phyloP scores from a whole-genome alignment of 345 rosid species.

The Murraya paniculata region DNA sequence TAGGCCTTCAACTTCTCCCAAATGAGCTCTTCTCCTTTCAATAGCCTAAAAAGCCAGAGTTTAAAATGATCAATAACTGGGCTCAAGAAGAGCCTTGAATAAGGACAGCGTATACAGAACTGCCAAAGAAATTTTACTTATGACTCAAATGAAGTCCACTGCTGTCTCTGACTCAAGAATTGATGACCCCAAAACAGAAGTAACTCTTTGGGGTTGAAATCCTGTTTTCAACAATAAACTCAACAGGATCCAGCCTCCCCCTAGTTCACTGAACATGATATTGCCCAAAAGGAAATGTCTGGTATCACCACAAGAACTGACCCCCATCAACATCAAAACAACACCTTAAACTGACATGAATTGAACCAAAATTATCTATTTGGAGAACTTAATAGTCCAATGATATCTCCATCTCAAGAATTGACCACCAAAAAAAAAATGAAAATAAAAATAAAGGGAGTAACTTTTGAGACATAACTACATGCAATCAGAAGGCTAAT shows the following conservation, averaged over 20 bases:
- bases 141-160: neutral
- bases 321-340: neutral
- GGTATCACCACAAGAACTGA: neutral
- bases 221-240: neutral
- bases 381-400: neutral
- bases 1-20: slow-evolving; percentile 48
- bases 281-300: too few relatives aligned
- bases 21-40: slow-evolving; percentile 66
- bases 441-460: too few relatives aligned
- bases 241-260: neutral
- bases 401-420: neutral
- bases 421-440: neutral
- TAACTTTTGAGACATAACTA: neutral
- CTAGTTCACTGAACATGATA: neutral
- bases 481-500: neutral
- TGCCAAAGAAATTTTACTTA: neutral
- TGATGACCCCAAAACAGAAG: neutral
- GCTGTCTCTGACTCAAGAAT: neutral
- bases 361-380: neutral
- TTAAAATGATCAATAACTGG: neutral
- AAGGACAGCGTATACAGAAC: neutral
- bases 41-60: slow-evolving; percentile 45
- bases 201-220: neutral
- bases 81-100: slow-evolving; percentile 7
- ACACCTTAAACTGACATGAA: too few relatives aligned